These are phyloP conservation scores for Claviceps quebecensis DNA, from an alignment of 2,329 filamentous ascomycete genomes.

Conservation along the genomic window DNA sequence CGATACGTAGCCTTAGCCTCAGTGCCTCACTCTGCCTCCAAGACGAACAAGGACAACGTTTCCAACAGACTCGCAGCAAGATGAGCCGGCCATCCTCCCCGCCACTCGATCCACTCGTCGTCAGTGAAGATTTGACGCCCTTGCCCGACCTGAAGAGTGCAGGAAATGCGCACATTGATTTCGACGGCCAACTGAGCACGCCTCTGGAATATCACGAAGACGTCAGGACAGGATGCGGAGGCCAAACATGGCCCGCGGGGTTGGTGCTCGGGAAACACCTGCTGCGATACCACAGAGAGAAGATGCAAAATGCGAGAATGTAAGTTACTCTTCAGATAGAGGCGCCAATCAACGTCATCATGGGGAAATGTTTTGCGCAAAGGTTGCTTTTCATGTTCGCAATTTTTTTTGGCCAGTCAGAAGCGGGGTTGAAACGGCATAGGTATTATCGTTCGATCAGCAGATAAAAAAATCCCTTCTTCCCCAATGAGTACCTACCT, in stretches of 20 bases:
- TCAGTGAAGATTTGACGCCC: slow-evolving; percentile 44
- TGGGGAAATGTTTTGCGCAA: no score
- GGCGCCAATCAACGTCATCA: no score
- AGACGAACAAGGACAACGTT: not conserved
- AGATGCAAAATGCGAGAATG: slow-evolving; percentile 57
- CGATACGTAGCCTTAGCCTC: not conserved
- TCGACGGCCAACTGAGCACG: slow-evolving; percentile 58
- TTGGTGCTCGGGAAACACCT: slow-evolving; percentile 80
- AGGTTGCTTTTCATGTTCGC: not conserved
- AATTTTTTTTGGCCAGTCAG: not conserved
- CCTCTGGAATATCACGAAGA: slow-evolving; percentile 74
- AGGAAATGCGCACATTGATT: slow-evolving; percentile 40
- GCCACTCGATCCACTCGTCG: slow-evolving; percentile 33
- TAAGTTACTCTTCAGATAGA: slow-evolving; percentile 28
- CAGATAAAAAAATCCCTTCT: not conserved
- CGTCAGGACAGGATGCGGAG: slow-evolving; percentile 75
- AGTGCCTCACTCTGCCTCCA: not conserved
- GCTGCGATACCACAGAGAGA: slow-evolving; percentile 55
- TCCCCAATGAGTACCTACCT: no score
- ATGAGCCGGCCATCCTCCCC: slow-evolving; percentile 29
- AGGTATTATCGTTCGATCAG: not conserved
- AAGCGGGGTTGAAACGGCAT: not conserved
- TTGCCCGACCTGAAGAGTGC: slow-evolving; percentile 43
- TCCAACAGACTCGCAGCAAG: not conserved
- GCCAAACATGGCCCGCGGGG: slow-evolving; percentile 87